phyloP scores from a whole-genome alignment of 768 basidiomycete genomes.

The Leccinum sublutescens region DNA sequence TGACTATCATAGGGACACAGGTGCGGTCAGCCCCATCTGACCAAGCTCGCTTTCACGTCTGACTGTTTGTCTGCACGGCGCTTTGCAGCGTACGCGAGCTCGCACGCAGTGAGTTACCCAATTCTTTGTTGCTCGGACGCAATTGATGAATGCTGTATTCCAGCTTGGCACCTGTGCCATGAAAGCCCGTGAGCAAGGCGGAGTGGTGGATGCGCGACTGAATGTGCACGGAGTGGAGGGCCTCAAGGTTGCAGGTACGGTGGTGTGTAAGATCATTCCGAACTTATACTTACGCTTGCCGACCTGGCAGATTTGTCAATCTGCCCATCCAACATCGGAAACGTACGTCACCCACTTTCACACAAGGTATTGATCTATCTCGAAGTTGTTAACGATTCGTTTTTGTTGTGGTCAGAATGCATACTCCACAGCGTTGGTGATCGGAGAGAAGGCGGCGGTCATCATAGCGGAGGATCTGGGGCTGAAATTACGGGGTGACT shows the following conservation, averaged over 20 bases:
- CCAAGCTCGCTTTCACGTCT: background rate
- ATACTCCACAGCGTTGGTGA: background rate
- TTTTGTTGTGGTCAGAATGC: background rate
- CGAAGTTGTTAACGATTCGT: background rate
- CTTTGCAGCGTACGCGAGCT: background rate
- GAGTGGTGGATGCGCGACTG: slow-evolving; percentile 13
- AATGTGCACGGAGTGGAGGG: slow-evolving; percentile 15
- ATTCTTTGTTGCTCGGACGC: background rate
- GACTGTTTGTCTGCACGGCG: background rate
- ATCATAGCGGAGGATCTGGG: background rate
- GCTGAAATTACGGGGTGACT: background rate
- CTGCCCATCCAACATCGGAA: slow-evolving; percentile 9
- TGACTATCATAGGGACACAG: background rate
- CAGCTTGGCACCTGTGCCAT: slow-evolving; percentile 56
- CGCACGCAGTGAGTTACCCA: background rate
- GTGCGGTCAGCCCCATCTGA: background rate
- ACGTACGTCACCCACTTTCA: background rate
- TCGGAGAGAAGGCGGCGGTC: background rate
- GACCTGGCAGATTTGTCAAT: slow-evolving; percentile 1
- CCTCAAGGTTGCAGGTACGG: slow-evolving; percentile 16
- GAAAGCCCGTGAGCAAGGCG: slow-evolving; percentile 36
- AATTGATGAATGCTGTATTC: background rate
- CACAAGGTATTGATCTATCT: background rate
- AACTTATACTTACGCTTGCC: background rate
- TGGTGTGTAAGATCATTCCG: background rate